Evolutionary conservation across 2,329 filamentous ascomycete genomes (phyloP), one percentile per base, ranked within the genome.

Genomic region (Dactylellina drechsleri): DNA sequence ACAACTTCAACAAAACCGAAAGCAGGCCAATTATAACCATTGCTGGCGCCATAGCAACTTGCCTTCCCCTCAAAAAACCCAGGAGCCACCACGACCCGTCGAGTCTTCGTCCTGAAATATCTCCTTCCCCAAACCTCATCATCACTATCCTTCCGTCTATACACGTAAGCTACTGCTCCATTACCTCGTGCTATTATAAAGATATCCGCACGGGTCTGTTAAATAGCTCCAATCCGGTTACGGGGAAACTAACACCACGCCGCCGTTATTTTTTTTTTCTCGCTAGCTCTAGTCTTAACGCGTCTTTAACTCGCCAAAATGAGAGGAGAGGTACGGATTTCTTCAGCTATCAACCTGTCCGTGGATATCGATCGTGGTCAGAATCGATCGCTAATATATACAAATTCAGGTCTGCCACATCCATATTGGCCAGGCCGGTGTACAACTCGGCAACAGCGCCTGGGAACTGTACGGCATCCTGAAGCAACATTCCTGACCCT

Each of bases 401-500:
- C 31, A 23, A 20, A 5, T 54, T 15, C 31, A 90, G 87, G 86
- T 90, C 81, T 86, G 86, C 81, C 88, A 90, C 82, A 83, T 90
- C 79, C 88, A 90, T 81, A 88, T 90, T 82, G 88, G 88, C 82
- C 88, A 90, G 83, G 88, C 88, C 82, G 88, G 88, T 82, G 85
- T 84, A 66, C 88, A 90, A 84, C 86, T 90, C 73, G 88, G 88
- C 79, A 90, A 90, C 83, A 87, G 86, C 80, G 88, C 88, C 79
- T 90, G 88, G 88, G 88, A 90, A 82, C 85, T 90, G 88, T 90
- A 86, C 78, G 87, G 82, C 67, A 53, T 31, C 59, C 52, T 50
- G 23, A 50, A 23, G 5, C 18, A 43, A 60, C 50, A 76, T 77
- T 57, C 59, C 65, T 77, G 68, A 72, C 45, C 66, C 61, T 54